Conservation (phyloP, 192 early-diverging fungal species). For the Coemansia erecta region DNA sequence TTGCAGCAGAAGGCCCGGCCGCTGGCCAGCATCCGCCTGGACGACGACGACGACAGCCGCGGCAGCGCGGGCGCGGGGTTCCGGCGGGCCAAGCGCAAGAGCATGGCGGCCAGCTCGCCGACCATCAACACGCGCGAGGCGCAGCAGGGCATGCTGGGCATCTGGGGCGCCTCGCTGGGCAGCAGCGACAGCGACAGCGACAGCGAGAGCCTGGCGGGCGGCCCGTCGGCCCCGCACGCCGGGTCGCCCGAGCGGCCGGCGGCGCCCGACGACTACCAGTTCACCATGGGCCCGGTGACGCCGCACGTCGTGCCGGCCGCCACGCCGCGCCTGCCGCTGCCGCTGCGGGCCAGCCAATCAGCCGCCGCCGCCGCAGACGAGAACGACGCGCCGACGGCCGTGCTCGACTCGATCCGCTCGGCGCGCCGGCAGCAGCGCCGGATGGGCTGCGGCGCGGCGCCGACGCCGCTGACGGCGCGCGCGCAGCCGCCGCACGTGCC, state of each 20-base stretch:
- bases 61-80: conserved; percentile 15
- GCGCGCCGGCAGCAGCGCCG: conserved; percentile 18
- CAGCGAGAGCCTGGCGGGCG: conserved; percentile 16
- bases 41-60: conserved; percentile 11
- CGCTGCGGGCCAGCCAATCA: conserved; percentile 3
- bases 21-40: neutral
- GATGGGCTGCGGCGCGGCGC: conserved; percentile 14
- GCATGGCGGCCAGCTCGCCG: conserved; percentile 26
- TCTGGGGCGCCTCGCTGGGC: conserved; percentile 32
- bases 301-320: conserved; percentile 37
- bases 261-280: conserved; percentile 50
- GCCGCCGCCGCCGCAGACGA: conserved; percentile 11
- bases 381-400: conserved; percentile 30
- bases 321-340: neutral
- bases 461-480: conserved; percentile 35
- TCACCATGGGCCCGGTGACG: conserved; percentile 50
- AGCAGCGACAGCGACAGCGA: conserved; percentile 34
- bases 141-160: conserved; percentile 45
- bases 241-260: neutral
- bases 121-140: conserved; percentile 46
- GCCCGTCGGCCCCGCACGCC: conserved; percentile 4
- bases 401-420: conserved; percentile 35
- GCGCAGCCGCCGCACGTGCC: neutral
- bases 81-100: conserved; percentile 8
- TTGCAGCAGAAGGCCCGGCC: too few species aligned